Conservation (phyloP, 148 eudicot species). For the Chenopodium formosanum region DNA sequence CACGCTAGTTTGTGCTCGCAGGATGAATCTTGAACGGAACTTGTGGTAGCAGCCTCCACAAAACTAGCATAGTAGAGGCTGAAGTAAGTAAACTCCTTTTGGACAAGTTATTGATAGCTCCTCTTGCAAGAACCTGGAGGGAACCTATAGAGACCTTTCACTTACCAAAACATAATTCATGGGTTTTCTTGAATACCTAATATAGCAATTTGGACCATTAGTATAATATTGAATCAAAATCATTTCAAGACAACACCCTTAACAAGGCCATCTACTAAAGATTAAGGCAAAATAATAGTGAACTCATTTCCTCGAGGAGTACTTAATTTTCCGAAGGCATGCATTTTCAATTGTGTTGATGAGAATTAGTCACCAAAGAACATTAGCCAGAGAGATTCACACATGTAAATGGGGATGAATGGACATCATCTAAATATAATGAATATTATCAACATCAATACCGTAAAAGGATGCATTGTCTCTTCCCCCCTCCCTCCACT, state of each 20-base stretch:
- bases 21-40: neutral
- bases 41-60: neutral
- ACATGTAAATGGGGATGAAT: neutral
- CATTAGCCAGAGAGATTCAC: neutral
- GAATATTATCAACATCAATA: slow-evolving; percentile 10
- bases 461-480: slow-evolving; percentile 14
- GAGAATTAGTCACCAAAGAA: no score
- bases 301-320: no score
- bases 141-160: no score
- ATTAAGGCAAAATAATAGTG: no score
- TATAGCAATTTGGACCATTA: no score
- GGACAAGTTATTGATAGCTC: neutral
- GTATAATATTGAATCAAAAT: neutral
- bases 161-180: no score
- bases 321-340: no score
- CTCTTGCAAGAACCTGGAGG: neutral
- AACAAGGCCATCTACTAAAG: no score
- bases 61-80: neutral
- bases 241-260: neutral
- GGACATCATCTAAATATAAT: neutral
- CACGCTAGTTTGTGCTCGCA: neutral
- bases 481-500: neutral
- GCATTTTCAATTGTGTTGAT: no score
- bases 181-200: no score
- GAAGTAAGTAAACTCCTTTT: neutral